Evolutionary conservation across 768 basidiomycete species (phyloP).

Genomic region (Lentinula guzmanii): DNA sequence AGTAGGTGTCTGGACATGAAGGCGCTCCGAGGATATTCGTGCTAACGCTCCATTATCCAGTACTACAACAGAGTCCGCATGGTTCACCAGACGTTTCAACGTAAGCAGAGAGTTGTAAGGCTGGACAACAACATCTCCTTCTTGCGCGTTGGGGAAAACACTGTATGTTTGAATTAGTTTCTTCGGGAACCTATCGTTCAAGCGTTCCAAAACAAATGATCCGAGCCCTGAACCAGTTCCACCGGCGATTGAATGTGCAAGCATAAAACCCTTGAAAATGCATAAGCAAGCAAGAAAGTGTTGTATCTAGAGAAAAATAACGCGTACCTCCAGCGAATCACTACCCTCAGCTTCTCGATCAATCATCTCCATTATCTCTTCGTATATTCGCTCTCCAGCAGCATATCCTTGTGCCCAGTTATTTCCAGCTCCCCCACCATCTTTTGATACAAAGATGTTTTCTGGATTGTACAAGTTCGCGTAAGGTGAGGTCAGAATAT

Average conservation of each 20-base stretch:
- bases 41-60: slow-evolving; percentile 93
- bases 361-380: slow-evolving; percentile 98
- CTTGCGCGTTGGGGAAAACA: slow-evolving; percentile 91
- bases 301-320: background rate
- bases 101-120: slow-evolving; percentile 96
- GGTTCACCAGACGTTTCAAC: slow-evolving; percentile 88
- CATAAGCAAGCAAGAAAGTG: background rate
- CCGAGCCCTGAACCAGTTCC: slow-evolving; percentile 98
- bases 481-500: slow-evolving; percentile 84
- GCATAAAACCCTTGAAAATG: slow-evolving; percentile 83
- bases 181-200: slow-evolving; percentile 98
- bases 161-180: slow-evolving; percentile 99
- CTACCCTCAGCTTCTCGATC: slow-evolving; percentile 97
- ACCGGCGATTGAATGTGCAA: slow-evolving; percentile 97
- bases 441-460: slow-evolving; percentile 93
- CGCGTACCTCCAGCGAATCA: slow-evolving; percentile 85
- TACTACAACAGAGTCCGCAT: slow-evolving; percentile 96
- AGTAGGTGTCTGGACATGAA: slow-evolving; percentile 82
- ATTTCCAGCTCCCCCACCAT: slow-evolving; percentile 98
- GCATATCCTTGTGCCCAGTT: slow-evolving; percentile 97
- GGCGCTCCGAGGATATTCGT: slow-evolving; percentile 86
- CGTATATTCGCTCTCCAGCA: slow-evolving; percentile 85
- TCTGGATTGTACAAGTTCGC: slow-evolving; percentile 95
- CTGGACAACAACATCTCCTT: slow-evolving; percentile 96
- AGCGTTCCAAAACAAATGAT: slow-evolving; percentile 93